A percentile compares a stretch with the other conserved stretches of the same genome.
Conservation (phyloP, 768 basidiomycete genomes). For the Boletus coccyginus region DNA sequence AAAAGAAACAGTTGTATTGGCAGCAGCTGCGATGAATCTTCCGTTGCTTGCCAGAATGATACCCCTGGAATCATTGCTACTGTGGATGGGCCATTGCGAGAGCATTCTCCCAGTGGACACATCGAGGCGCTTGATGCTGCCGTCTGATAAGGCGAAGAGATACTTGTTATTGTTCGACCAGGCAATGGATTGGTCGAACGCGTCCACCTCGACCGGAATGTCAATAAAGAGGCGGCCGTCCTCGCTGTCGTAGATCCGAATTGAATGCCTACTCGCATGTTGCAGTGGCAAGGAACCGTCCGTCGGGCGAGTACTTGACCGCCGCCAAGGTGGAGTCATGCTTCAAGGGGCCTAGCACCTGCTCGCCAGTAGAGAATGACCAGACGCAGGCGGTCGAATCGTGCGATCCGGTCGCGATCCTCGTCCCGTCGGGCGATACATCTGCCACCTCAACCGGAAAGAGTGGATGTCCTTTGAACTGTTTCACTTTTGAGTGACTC, state of each 20-base stretch:
- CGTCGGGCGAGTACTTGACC: constrained; percentile 13
- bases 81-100: constrained; percentile 4
- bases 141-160: constrained; percentile 5
- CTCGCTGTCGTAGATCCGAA: constrained; percentile 5
- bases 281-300: constrained; percentile 6
- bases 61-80: not conserved
- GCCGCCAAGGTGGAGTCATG: not conserved
- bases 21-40: constrained; percentile 2
- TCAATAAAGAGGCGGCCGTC: not conserved
- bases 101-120: not conserved
- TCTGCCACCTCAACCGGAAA: not conserved
- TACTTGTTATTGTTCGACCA: constrained; percentile 3
- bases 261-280: not conserved
- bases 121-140: constrained; percentile 2
- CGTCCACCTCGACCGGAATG: not conserved
- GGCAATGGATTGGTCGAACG: constrained; percentile 3
- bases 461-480: not conserved
- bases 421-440: constrained; percentile 11
- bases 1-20: constrained; percentile 4
- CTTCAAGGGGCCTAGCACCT: not conserved
- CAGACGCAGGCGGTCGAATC: constrained; percentile 6
- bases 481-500: not conserved
- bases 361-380: not conserved
- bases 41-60: constrained; percentile 7
- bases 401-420: constrained; percentile 6